Evolutionary conservation across 495 filamentous ascomycete species (phyloP).

Genomic region (Pyronema domesticum): DNA sequence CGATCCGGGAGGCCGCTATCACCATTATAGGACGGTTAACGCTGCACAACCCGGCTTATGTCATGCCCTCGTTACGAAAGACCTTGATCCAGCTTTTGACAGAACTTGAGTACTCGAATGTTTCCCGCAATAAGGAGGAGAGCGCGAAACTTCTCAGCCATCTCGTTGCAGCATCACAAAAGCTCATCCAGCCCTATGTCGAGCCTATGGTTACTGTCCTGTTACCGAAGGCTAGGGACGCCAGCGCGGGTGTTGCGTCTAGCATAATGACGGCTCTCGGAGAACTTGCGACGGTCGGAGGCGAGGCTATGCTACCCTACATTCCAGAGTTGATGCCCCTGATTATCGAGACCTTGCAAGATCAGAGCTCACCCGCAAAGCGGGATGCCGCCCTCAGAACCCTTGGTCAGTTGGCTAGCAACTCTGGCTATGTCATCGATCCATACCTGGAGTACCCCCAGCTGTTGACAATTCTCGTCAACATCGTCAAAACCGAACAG

Average conservation of each 20-base stretch:
- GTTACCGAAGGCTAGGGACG: constrained; percentile 69
- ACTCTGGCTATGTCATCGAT: constrained; percentile 92
- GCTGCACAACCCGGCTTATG: constrained; percentile 82
- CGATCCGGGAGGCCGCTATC: constrained; percentile 83
- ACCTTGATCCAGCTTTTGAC: constrained; percentile 88
- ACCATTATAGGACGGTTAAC: constrained; percentile 89
- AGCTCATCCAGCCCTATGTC: constrained; percentile 83
- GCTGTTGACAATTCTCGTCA: constrained; percentile 75
- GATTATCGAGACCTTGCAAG: constrained; percentile 80
- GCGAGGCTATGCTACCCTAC: constrained; percentile 73
- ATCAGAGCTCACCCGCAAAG: constrained; percentile 72
- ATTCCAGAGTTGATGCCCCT: constrained; percentile 83
- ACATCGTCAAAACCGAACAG: constrained; percentile 83
- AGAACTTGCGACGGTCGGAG: constrained; percentile 81
- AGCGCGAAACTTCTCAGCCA: constrained; percentile 83
- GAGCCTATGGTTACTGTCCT: constrained; percentile 84
- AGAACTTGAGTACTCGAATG: constrained; percentile 88
- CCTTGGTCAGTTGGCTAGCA: constrained; percentile 79
- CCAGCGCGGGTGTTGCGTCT: constrained; percentile 69
- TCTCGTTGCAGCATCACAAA: constrained; percentile 76
- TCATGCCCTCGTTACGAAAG: constrained; percentile 86
- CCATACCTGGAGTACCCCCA: constrained; percentile 90
- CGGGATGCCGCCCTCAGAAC: constrained; percentile 81
- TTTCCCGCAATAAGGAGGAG: constrained; percentile 82
- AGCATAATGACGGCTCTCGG: constrained; percentile 87